These are phyloP conservation scores for Irineochytrium annulatum DNA, from an alignment of 192 early-diverging fungal genomes.

Conservation along the genomic window DNA sequence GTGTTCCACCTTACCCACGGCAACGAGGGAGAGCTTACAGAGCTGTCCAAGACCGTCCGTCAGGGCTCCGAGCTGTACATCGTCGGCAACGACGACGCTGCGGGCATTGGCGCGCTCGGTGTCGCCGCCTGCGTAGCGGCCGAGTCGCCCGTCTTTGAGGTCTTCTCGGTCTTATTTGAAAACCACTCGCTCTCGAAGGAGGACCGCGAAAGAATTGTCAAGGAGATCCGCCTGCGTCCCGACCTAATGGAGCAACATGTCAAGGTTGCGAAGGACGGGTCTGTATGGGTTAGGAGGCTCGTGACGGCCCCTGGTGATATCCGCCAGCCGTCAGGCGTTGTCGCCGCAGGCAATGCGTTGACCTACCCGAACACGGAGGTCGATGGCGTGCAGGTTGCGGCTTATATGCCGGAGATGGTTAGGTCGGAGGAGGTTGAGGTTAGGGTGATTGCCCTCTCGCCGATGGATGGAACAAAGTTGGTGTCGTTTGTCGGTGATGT, in stretches of 20 bases:
- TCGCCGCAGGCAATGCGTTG: not conserved
- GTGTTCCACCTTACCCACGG: slow-evolving; percentile 1
- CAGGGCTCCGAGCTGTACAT: slow-evolving; percentile 6
- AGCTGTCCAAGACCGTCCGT: not conserved
- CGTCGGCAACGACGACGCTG: slow-evolving; percentile 12
- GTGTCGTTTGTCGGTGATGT: no score
- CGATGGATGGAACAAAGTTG: no score
- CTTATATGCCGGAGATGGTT: not conserved
- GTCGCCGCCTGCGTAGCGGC: slow-evolving; percentile 6
- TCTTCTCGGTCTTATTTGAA: slow-evolving; percentile 8
- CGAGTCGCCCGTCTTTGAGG: slow-evolving; percentile 3
- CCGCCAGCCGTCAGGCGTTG: not conserved
- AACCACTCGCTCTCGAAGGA: not conserved
- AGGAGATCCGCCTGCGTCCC: slow-evolving; percentile 6
- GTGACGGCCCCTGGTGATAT: not conserved
- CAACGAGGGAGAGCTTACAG: slow-evolving; percentile 4
- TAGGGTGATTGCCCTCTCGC: not conserved
- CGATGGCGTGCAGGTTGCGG: not conserved
- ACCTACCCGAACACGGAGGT: not conserved
- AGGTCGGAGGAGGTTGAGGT: not conserved
- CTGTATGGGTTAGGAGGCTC: not conserved
- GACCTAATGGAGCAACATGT: not conserved
- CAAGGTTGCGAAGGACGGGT: slow-evolving; percentile 5
- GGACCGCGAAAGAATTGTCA: not conserved
- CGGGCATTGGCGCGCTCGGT: slow-evolving; percentile 10